Percentiles rank a stretch among this genome's conserved stretches.
Conservation (phyloP, 2,329 filamentous ascomycete genomes). For the Ramichloridium luteum region DNA sequence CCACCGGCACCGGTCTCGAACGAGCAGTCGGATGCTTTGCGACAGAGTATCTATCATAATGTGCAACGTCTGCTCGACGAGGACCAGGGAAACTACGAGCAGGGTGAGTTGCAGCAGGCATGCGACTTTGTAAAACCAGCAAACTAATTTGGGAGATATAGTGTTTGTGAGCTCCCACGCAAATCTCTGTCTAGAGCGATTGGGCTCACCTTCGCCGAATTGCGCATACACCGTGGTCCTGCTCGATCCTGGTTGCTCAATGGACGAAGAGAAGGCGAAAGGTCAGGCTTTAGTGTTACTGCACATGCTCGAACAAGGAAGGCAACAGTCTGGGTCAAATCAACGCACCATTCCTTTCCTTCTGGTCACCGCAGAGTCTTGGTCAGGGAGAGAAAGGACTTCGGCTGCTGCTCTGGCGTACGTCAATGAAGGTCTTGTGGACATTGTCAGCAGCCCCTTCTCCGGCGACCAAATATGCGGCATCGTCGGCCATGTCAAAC, state of each 20-base stretch:
- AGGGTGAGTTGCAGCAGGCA: conserved; percentile 15
- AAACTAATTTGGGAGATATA: too few species aligned
- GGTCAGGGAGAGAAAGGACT: too few species aligned
- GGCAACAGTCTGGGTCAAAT: conserved; percentile 16
- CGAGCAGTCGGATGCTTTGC: conserved; percentile 4
- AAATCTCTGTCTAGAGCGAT: conserved; percentile 15
- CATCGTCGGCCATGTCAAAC: conserved; percentile 22
- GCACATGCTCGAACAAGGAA: conserved; percentile 14
- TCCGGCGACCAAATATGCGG: too few species aligned
- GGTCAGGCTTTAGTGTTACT: conserved; percentile 13
- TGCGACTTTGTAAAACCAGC: conserved; percentile 1
- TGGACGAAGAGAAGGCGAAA: conserved; percentile 4
- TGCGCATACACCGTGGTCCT: conserved; percentile 20
- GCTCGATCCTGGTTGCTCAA: conserved; percentile 13
- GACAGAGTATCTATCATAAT: conserved; percentile 17
- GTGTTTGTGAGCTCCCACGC: conserved; percentile 21
- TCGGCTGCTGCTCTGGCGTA: background rate
- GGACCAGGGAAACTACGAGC: conserved; percentile 21
- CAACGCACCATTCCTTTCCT: conserved; percentile 21
- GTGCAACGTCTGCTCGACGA: conserved; percentile 21
- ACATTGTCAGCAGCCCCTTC: too few species aligned
- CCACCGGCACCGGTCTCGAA: conserved; percentile 10
- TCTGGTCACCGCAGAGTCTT: conserved; percentile 9
- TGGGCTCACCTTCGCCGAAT: too few species aligned
- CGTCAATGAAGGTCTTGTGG: too few species aligned